Evolutionary conservation across 1,284 basidiomycete genomes (phyloP), one percentile per base, ranked within the genome.

Genomic region (Gymnopus androsaceus): DNA sequence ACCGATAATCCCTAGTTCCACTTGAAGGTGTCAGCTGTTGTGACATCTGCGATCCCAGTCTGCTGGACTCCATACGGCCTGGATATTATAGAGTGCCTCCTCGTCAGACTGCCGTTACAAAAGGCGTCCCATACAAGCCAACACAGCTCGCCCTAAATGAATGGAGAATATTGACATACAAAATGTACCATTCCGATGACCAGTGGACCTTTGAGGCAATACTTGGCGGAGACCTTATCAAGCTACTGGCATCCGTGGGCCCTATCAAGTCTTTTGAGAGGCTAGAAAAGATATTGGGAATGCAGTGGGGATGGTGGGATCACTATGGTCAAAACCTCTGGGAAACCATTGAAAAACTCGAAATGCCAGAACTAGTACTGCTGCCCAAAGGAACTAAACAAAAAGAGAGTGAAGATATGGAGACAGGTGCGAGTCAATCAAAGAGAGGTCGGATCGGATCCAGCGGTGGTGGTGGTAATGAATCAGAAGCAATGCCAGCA

Each of bases 211-310:
- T 11, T 8, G 4, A 12, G 27, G 6, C 46, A 5, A 38, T 49
- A 15, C 33, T 51, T 11, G 14, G 30, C 9, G 17, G 38, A 27
- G 27, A 36, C 14, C 15, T 34, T 4, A n/a, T 27, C 11, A 6
- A 21, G 14, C 15, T 33, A 3, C 33, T 51, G 19, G 48, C 48
- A 9, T 51, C 48, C 23, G 48, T 51, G 19, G 48, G 48, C 38
- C 34, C 48, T 38, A 8, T 38, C n/a, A 5, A 7, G 5, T 38
- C 37, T 5, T 14, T 38, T 17, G 37, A 38, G 9, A 8, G n/a
- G 5, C n/a, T 38, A n/a, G n/a, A 38, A 5, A 5, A 17, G 9
- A 11, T 38, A 5, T 7, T 38, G 7, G n/a, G 37, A 5, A 17
- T 14, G 9, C 37, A 38, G n/a, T 38, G 37, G 37, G 37, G 11